Evolutionary conservation across 805 yeast genomes (phyloP).

Genomic region (Candida endomychidarum): DNA sequence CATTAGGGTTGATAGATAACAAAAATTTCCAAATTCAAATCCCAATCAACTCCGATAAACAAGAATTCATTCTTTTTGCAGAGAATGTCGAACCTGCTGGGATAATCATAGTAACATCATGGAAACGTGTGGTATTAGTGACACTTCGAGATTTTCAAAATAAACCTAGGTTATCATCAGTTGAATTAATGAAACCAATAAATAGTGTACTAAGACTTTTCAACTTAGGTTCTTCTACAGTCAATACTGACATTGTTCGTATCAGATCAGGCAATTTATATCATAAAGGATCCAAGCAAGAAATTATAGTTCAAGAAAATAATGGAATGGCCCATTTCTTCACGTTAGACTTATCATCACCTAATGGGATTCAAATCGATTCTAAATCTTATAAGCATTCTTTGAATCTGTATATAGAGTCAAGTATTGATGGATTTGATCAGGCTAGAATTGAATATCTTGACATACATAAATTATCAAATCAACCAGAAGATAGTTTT

Average conservation of each 20-base stretch:
- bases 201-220: slow-evolving; percentile 14
- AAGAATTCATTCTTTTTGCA: slow-evolving; percentile 59
- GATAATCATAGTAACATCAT: slow-evolving; percentile 64
- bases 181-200: slow-evolving; percentile 28
- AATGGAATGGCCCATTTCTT: slow-evolving; percentile 39
- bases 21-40: slow-evolving; percentile 43
- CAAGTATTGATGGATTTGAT: slow-evolving; percentile 39
- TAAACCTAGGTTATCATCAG: slow-evolving; percentile 46
- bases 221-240: slow-evolving; percentile 6
- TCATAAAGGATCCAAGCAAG: slow-evolving; percentile 49
- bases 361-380: slow-evolving; percentile 27
- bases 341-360: slow-evolving; percentile 27
- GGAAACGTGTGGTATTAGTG: slow-evolving; percentile 62
- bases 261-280: slow-evolving; percentile 53
- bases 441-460: slow-evolving; percentile 54
- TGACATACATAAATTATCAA: slow-evolving; percentile 55
- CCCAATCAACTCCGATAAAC: slow-evolving; percentile 29
- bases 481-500: slow-evolving; percentile 29
- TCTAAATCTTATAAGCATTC: slow-evolving; percentile 30
- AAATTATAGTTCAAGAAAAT: slow-evolving; percentile 45
- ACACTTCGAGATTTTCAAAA: slow-evolving; percentile 69
- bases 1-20: slow-evolving; percentile 55
- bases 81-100: slow-evolving; percentile 75
- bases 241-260: slow-evolving; percentile 54
- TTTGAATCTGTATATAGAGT: slow-evolving; percentile 29